A percentile compares a stretch with the other conserved stretches of the same genome.
phyloP scores from a whole-genome alignment of 208 protist genomes.

The Balamuthia mandrillaris region DNA sequence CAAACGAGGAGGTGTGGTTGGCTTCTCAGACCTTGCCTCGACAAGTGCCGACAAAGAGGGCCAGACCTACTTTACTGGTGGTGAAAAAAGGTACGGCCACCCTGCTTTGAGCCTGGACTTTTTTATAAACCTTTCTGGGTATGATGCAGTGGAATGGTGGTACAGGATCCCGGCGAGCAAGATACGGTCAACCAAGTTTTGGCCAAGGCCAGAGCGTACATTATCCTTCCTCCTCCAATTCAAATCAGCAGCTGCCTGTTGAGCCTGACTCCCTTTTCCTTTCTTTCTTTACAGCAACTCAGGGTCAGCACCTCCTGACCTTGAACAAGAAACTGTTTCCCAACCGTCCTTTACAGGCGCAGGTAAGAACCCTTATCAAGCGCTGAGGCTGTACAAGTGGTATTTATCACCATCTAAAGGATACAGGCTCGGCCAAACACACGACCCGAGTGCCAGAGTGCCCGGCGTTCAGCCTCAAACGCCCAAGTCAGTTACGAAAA shows the following conservation, averaged over 20 bases:
- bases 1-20: neutral
- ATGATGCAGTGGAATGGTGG: slow-evolving; percentile 3
- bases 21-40: neutral
- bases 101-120: too few species aligned
- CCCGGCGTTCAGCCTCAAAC: neutral
- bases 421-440: neutral
- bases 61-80: neutral
- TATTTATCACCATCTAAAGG: neutral
- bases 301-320: neutral
- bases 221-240: neutral
- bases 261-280: neutral
- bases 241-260: neutral
- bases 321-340: neutral
- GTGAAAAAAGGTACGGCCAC: neutral
- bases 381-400: neutral
- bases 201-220: neutral
- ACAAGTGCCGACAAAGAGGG: neutral
- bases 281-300: neutral
- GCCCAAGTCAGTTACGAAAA: neutral
- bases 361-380: neutral
- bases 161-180: neutral
- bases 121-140: too few species aligned
- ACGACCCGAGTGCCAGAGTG: neutral
- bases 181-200: neutral
- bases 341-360: neutral